These are phyloP conservation scores for Trichoderma harzianum DNA, from an alignment of 2,329 filamentous ascomycete genomes.

Conservation along the genomic window DNA sequence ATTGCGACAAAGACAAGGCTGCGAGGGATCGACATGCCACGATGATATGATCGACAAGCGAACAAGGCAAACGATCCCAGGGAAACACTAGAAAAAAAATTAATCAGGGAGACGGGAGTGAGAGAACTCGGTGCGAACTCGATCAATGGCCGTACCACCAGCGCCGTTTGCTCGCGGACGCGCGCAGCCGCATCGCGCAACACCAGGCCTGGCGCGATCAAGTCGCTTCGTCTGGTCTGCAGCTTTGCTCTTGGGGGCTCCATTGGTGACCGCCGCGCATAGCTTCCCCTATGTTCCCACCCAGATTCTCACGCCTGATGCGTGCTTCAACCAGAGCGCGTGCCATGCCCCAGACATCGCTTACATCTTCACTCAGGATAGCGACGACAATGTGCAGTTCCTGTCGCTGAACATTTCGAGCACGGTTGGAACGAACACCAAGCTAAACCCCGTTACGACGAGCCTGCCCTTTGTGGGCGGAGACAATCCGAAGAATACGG, in stretches of 20 bases:
- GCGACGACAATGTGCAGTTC: constrained; percentile 47
- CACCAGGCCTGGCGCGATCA: background rate
- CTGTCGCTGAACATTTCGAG: constrained; percentile 64
- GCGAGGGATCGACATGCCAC: constrained; percentile 7
- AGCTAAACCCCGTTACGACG: constrained; percentile 49
- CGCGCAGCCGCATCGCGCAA: constrained; percentile 16
- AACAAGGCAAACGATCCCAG: background rate
- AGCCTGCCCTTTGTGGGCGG: constrained; percentile 59
- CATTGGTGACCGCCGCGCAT: constrained; percentile 37
- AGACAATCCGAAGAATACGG: constrained; percentile 42
- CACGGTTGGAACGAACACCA: constrained; percentile 47
- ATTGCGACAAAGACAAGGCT: constrained; percentile 2
- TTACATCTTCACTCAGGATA: constrained; percentile 66
- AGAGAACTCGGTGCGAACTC: background rate
- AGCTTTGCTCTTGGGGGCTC: background rate
- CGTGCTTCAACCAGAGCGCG: constrained; percentile 39
- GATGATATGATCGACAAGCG: constrained; percentile 13
- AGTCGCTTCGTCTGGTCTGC: constrained; percentile 1
- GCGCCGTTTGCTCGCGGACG: constrained; percentile 2
- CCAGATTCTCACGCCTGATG: constrained; percentile 58
- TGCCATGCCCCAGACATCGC: constrained; percentile 46
- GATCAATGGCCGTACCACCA: constrained; percentile 14
- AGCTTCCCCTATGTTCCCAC: constrained; percentile 75
- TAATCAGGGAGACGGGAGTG: background rate
- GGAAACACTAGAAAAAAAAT: background rate